Evolutionary conservation across 192 early-diverging fungal species (phyloP).

Genomic region (Haplosporangium gracile): DNA sequence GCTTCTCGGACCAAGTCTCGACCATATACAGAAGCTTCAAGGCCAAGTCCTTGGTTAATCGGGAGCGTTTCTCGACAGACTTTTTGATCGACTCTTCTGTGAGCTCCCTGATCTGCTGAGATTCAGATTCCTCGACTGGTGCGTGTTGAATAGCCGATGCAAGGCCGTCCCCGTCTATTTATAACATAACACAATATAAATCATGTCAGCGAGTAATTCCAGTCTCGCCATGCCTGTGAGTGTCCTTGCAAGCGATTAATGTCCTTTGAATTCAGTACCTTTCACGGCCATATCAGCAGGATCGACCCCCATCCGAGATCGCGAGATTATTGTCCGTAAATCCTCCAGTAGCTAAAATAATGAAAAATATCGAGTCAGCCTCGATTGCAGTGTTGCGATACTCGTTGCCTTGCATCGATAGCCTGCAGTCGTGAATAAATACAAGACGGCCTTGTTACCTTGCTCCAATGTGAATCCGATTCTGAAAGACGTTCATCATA

Average conservation of each 20-base stretch:
- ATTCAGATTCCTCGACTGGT: not conserved
- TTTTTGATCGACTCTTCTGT: conserved; percentile 14
- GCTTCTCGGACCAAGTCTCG: conserved; percentile 27
- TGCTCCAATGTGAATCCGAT: conserved; percentile 64
- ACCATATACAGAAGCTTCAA: conserved; percentile 15
- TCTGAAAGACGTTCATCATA: conserved; percentile 60
- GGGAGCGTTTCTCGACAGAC: not conserved
- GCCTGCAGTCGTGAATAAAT: not conserved
- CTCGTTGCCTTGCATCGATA: not conserved
- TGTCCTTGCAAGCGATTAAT: not conserved
- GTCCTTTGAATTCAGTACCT: conserved; percentile 5
- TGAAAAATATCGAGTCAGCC: not conserved
- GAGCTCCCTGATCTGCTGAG: conserved; percentile 24
- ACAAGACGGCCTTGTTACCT: conserved; percentile 25
- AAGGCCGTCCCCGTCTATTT: conserved; percentile 21
- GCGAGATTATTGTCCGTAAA: conserved; percentile 6
- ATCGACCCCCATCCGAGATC: not conserved
- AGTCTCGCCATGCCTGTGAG: not conserved
- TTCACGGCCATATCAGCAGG: conserved; percentile 7
- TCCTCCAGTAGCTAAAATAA: conserved; percentile 20
- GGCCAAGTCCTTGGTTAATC: conserved; percentile 22
- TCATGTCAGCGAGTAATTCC: not conserved
- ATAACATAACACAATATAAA: not conserved
- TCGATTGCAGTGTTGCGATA: not conserved
- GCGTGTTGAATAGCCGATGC: conserved; percentile 1